Evolutionary conservation across 225 moss, liverwort and hornwort genomes (phyloP).

Genomic region (Polytrichum formosum): DNA sequence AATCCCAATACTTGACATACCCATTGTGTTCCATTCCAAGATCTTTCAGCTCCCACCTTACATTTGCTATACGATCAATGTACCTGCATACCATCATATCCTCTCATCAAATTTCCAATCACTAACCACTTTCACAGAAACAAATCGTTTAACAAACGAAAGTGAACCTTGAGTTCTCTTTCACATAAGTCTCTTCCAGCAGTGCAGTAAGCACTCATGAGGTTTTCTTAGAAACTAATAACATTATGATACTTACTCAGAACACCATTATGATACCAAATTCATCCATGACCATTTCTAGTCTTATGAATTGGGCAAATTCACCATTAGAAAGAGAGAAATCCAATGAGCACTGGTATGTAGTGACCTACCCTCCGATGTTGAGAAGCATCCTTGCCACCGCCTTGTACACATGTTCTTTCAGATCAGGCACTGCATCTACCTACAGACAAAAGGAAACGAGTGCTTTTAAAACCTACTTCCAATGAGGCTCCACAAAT

Average conservation of each 20-base stretch:
- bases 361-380: slow-evolving; percentile 73
- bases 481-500: slow-evolving; percentile 4
- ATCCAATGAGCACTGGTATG: background rate
- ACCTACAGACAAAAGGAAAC: slow-evolving; percentile 49
- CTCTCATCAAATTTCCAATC: slow-evolving; percentile 9
- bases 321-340: no score
- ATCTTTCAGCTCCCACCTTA: slow-evolving; percentile 93
- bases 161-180: no score
- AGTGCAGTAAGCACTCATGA: no score
- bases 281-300: no score
- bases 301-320: no score
- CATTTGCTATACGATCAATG: slow-evolving; percentile 84
- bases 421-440: slow-evolving; percentile 82
- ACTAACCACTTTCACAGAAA: background rate
- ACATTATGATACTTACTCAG: no score
- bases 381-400: slow-evolving; percentile 88
- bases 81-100: slow-evolving; percentile 51
- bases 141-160: no score
- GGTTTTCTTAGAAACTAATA: no score
- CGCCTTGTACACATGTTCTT: slow-evolving; percentile 83
- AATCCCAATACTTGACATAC: slow-evolving; percentile 87
- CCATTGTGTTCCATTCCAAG: slow-evolving; percentile 97
- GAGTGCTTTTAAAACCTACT: slow-evolving; percentile 17
- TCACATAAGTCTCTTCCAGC: no score
- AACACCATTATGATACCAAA: no score